Evolutionary conservation across 116 monocot genomes (phyloP), one percentile per base, ranked within the genome.

Genomic region (Phalaenopsis hybrid): DNA sequence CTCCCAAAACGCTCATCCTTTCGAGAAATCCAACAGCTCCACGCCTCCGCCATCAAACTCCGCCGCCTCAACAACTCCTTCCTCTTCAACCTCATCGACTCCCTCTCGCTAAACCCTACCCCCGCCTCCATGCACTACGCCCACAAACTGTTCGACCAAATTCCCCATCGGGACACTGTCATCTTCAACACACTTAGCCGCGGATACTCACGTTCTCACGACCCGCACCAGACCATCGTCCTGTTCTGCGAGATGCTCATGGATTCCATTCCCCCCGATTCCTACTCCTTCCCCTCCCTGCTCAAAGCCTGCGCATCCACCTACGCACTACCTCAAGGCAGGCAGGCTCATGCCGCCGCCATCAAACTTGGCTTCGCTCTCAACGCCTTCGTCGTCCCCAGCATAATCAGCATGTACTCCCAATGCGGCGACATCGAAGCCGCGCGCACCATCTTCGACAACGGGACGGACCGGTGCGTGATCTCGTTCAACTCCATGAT

Each of bases 401-500:
- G 92, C 4, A 84, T 96, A 7, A 90, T 96, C 10, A 87, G 84
- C 85, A 89, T 96, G 91, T 92, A 96, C 34, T 90, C 89, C 16
- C 92, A 96, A 79, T 91, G 89, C 57, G 92, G 96, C 33, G 89
- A 91, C 73, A 50, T 91, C 55, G 4, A 31, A 4, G 87, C 87
- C 13, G 89, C 92, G 0, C 86, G 92, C 4, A 7, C 44, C 25
- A 51, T 94, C 57, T 96, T 96, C 37, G 85, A 84, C 20, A n/a
- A 51, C 5, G 41, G 44, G 31, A 79, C 51, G 31, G 78, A 61
- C 12, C 49, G 52, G 0, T 93, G 92, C 45, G 87, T 92, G 1
- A 81, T 96, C 5, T 85, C 91, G 1, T 94, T 90, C 83, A 96
- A 96, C 68, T 85, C 96, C 10, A 92, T 96, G 88, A 94, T 95